Percentiles rank a stretch among this genome's conserved stretches.
Conservation (phyloP, 768 basidiomycete species). For the Leucosporidium scottii region DNA sequence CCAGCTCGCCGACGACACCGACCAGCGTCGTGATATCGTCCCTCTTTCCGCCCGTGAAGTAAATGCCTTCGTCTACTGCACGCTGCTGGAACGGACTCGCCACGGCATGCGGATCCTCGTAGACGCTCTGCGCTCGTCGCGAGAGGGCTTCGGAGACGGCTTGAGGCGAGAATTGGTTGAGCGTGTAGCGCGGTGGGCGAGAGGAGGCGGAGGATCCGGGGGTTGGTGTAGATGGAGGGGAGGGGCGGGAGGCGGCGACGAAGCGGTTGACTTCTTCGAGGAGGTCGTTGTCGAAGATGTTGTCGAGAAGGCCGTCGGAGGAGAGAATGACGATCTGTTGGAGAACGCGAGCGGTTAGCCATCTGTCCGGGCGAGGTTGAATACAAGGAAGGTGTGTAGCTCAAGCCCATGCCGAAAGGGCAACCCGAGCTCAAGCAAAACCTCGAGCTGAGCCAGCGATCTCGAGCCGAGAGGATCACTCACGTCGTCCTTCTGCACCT, state of each 20-base stretch:
- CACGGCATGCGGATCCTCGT: constrained; percentile 46
- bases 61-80: constrained; percentile 37
- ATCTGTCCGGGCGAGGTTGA: too few species aligned
- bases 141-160: constrained; percentile 59
- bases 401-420: too few species aligned
- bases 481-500: constrained; percentile 43
- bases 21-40: constrained; percentile 34
- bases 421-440: too few species aligned
- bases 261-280: constrained; percentile 55
- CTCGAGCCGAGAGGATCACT: constrained; percentile 16
- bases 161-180: constrained; percentile 33
- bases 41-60: constrained; percentile 37
- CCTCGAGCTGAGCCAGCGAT: too few species aligned
- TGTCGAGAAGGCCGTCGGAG: constrained; percentile 74
- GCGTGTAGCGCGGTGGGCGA: constrained; percentile 44
- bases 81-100: constrained; percentile 38
- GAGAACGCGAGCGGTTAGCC: too few species aligned
- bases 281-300: constrained; percentile 81
- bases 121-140: constrained; percentile 64
- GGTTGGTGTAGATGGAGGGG: constrained; percentile 15
- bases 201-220: background rate
- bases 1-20: constrained; percentile 32
- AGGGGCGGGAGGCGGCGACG: constrained; percentile 15
- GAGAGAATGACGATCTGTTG: constrained; percentile 66
- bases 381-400: too few species aligned